Evolutionary conservation across 2,329 filamentous ascomycete species (phyloP).

Genomic region (Ophiostoma montium): DNA sequence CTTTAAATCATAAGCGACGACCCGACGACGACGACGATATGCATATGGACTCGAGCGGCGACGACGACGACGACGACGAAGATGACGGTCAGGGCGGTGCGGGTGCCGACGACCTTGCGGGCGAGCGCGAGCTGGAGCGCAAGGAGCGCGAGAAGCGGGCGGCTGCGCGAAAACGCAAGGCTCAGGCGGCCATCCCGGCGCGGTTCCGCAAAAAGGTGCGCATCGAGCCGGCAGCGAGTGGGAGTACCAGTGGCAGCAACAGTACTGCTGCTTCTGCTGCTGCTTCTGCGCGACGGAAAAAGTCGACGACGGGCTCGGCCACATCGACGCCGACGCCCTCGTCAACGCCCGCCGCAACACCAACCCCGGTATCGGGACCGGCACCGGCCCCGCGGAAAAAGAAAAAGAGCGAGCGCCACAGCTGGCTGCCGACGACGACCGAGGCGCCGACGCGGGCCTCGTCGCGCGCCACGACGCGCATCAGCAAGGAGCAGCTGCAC

Average conservation of each 20-base stretch:
- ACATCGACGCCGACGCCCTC: conserved; percentile 13
- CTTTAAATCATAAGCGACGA: conserved; percentile 25
- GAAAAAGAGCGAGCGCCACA: conserved; percentile 46
- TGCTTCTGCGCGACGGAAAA: conserved; percentile 17
- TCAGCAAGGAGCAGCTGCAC: conserved; percentile 48
- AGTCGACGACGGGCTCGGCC: conserved; percentile 16
- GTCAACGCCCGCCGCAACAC: conserved; percentile 21
- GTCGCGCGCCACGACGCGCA: conserved; percentile 40
- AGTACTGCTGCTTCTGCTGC: too few relatives aligned
- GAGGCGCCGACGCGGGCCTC: conserved; percentile 46
- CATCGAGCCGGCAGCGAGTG: conserved; percentile 34
- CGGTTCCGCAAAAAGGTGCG: conserved; percentile 63
- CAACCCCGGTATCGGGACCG: conserved; percentile 21
- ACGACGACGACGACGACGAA: conserved; percentile 66
- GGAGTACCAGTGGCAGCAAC: neutral
- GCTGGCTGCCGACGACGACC: conserved; percentile 40
- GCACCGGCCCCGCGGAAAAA: conserved; percentile 35
- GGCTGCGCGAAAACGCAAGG: conserved; percentile 65
- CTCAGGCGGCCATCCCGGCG: conserved; percentile 57
- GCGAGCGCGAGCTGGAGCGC: conserved; percentile 74
- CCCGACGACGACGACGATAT: conserved; percentile 56
- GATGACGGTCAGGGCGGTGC: conserved; percentile 47
- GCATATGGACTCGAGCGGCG: conserved; percentile 73
- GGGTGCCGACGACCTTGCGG: conserved; percentile 52
- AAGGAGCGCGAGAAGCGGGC: conserved; percentile 54